These are phyloP conservation scores for Cynanchum wilfordii DNA, from an alignment of 257 asterid genomes.

Conservation along the genomic window DNA sequence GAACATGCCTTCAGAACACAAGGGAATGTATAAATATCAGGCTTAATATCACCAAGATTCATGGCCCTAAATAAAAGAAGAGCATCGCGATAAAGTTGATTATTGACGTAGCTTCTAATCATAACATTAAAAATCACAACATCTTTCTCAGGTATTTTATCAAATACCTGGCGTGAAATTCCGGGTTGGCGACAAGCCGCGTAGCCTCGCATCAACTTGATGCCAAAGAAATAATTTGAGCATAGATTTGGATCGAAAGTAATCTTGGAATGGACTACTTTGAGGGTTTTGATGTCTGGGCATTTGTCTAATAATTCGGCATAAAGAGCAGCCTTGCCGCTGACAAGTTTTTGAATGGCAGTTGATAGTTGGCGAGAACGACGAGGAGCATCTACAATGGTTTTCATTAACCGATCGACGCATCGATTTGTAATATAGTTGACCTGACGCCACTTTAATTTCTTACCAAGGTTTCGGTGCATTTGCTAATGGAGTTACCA, in stretches of 20 bases:
- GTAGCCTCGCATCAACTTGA: slow-evolving; percentile 76
- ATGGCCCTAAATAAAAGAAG: slow-evolving; percentile 47
- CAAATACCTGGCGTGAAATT: slow-evolving; percentile 60
- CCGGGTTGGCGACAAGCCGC: slow-evolving; percentile 48
- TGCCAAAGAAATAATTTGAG: slow-evolving; percentile 46
- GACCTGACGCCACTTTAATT: background rate
- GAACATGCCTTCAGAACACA: slow-evolving; percentile 84
- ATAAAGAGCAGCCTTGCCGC: slow-evolving; percentile 16
- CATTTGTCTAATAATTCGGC: slow-evolving; percentile 37
- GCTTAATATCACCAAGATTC: slow-evolving; percentile 34
- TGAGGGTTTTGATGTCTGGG: slow-evolving; percentile 50
- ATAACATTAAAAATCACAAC: slow-evolving; percentile 57
- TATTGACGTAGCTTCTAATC: slow-evolving; percentile 82
- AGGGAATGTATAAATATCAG: slow-evolving; percentile 80
- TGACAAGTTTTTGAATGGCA: slow-evolving; percentile 15
- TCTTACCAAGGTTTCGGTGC: background rate
- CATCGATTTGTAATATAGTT: background rate
- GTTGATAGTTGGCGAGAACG: slow-evolving; percentile 38
- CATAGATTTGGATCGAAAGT: slow-evolving; percentile 36
- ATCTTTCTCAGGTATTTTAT: slow-evolving; percentile 53
- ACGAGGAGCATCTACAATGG: slow-evolving; percentile 16
- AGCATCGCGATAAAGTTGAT: slow-evolving; percentile 46
- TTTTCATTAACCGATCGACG: slow-evolving; percentile 7
- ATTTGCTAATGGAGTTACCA: background rate
- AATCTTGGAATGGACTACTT: slow-evolving; percentile 49